Conservation (phyloP, 2,329 filamentous ascomycete species). For the Cordyceps militaris region DNA sequence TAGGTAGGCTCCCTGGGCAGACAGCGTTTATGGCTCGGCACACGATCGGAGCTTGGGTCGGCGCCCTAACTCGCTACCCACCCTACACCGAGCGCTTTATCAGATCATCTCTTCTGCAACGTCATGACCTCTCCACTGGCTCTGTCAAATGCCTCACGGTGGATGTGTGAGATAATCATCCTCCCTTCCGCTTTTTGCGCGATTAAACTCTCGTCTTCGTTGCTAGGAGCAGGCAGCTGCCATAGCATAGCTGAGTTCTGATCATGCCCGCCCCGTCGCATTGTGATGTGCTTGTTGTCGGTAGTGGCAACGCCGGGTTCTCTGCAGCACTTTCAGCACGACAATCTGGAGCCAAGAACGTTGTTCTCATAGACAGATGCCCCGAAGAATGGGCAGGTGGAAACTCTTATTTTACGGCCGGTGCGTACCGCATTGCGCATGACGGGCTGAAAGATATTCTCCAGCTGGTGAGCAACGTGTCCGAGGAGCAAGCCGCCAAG, state of each 20-base stretch:
- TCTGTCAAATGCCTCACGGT: not conserved
- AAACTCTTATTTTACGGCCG: conserved; percentile 60
- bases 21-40: conserved; percentile 4
- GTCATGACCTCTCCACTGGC: not conserved
- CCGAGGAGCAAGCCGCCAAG: conserved; percentile 33
- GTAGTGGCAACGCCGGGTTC: conserved; percentile 59
- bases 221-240: not conserved
- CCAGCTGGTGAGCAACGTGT: conserved; percentile 54
- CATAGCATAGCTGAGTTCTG: not conserved
- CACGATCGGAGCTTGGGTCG: conserved; percentile 1
- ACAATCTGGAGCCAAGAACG: conserved; percentile 34
- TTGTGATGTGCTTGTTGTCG: conserved; percentile 45
- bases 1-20: not conserved
- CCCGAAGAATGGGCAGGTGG: conserved; percentile 54
- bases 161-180: not conserved
- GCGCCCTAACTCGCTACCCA: not conserved
- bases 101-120: not conserved
- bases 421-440: conserved; percentile 53
- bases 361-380: conserved; percentile 54
- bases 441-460: conserved; percentile 49
- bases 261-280: not conserved
- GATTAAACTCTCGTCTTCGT: not conserved
- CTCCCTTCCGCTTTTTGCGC: not conserved
- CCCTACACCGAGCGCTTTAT: conserved; percentile 3
- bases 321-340: conserved; percentile 50